Evolutionary conservation across 179 eudicot species (phyloP).

Genomic region (Spergularia azorica): DNA sequence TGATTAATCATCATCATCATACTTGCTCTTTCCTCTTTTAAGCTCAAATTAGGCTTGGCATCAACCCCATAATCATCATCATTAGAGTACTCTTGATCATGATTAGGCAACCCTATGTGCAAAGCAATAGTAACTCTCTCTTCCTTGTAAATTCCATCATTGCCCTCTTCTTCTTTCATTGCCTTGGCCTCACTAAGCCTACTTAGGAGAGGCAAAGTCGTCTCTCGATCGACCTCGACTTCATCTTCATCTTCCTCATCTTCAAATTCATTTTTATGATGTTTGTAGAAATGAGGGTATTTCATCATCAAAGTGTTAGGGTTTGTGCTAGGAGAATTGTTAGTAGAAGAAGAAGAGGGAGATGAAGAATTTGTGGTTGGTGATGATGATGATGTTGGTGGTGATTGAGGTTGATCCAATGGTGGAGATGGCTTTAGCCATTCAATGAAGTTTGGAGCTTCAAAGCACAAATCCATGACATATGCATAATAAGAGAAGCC

Average conservation of each 20-base stretch:
- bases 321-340: conserved; percentile 26
- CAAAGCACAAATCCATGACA: conserved; percentile 51
- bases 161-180: conserved; percentile 33
- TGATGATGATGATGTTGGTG: conserved; percentile 37
- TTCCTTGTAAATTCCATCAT: conserved; percentile 14
- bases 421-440: conserved; percentile 58
- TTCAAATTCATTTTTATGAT: conserved; percentile 18
- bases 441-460: conserved; percentile 58
- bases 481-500: conserved; percentile 27
- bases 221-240: conserved; percentile 29
- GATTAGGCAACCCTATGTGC: conserved; percentile 75
- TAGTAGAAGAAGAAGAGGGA: conserved; percentile 20
- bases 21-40: conserved; percentile 26
- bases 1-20: conserved; percentile 26
- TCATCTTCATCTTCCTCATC: conserved; percentile 28
- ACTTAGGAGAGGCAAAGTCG: conserved; percentile 67
- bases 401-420: conserved; percentile 17
- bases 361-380: conserved; percentile 18
- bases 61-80: conserved; percentile 28
- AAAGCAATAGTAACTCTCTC: conserved; percentile 48
- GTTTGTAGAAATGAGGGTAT: conserved; percentile 31
- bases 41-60: conserved; percentile 26
- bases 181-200: conserved; percentile 41
- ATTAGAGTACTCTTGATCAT: conserved; percentile 21
- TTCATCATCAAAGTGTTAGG: conserved; percentile 43